These are phyloP conservation scores for Aspergillus aculeatus DNA, from an alignment of 2,329 filamentous ascomycete species.

Conservation along the genomic window DNA sequence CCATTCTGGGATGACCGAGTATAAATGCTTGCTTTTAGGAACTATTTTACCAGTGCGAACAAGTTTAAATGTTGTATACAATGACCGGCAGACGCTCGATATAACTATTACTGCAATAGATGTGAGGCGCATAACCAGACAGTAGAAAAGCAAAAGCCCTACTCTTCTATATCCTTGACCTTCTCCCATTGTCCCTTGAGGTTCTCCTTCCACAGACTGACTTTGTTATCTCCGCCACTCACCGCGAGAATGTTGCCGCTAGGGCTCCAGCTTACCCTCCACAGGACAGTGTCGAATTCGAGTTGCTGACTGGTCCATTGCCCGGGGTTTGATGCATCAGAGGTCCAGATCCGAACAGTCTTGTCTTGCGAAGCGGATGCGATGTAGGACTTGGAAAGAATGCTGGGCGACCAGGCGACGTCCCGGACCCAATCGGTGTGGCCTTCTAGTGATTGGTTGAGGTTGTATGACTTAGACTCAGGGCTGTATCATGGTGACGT, in stretches of 20 bases:
- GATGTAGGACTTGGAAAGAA: constrained; percentile 94
- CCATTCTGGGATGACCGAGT: too few relatives aligned
- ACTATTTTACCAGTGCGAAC: too few relatives aligned
- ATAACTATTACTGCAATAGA: constrained; percentile 17
- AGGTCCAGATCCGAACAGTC: constrained; percentile 96
- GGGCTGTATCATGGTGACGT: constrained; percentile 33
- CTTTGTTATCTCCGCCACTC: constrained; percentile 92
- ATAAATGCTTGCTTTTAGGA: too few relatives aligned
- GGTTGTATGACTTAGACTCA: constrained; percentile 54
- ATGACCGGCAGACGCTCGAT: background rate
- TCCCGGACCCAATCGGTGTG: constrained; percentile 97
- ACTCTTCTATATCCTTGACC: constrained; percentile 95
- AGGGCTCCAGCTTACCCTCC: constrained; percentile 97
- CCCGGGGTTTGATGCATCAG: constrained; percentile 62
- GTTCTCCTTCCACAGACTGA: constrained; percentile 98
- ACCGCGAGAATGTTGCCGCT: constrained; percentile 95
- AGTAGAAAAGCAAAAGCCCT: constrained; percentile 14
- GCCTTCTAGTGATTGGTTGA: constrained; percentile 63
- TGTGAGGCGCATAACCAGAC: background rate
- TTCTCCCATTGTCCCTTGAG: constrained; percentile 95
- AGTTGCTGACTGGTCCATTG: constrained; percentile 85
- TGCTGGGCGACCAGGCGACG: constrained; percentile 93
- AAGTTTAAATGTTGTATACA: background rate
- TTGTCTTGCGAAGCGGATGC: constrained; percentile 94
- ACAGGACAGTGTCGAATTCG: constrained; percentile 83